Evolutionary conservation across 257 asterid species (phyloP).

Genomic region (Ophiorrhiza pumila): DNA sequence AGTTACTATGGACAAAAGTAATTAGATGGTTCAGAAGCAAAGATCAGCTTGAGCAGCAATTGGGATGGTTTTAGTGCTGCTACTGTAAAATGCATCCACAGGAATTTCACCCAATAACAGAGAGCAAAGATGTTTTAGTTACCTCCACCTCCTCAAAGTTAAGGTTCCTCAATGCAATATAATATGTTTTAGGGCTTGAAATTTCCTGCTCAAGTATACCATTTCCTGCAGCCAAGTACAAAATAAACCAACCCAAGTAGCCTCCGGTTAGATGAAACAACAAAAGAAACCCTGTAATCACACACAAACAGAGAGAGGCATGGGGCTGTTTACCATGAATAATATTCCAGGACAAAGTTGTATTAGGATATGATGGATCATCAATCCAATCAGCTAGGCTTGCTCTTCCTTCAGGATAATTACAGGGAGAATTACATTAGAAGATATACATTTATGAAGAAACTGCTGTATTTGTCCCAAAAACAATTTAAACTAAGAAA

Average conservation of each 20-base stretch:
- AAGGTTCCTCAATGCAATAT: constrained; percentile 19
- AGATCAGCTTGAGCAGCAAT: not conserved
- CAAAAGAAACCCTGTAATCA: not conserved
- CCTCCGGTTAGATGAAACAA: constrained; percentile 5
- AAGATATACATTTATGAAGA: not conserved
- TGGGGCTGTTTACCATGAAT: constrained; percentile 14
- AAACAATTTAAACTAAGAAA: not conserved
- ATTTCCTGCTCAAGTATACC: constrained; percentile 25
- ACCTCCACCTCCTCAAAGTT: constrained; percentile 26
- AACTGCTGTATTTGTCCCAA: not conserved
- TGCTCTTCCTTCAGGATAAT: constrained; percentile 16
- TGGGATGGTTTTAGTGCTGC: not conserved
- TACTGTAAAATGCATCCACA: too few species aligned
- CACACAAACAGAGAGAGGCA: not conserved
- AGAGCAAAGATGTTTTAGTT: not conserved
- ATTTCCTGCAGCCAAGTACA: constrained; percentile 10
- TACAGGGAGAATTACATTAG: not conserved
- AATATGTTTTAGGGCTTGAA: constrained; percentile 12
- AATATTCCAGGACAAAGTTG: constrained; percentile 16
- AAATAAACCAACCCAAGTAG: not conserved
- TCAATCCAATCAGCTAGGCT: constrained; percentile 21
- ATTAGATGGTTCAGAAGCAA: not conserved
- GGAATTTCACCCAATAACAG: not conserved
- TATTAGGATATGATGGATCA: constrained; percentile 18
- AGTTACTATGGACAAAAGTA: not conserved